phyloP scores from a whole-genome alignment of 768 basidiomycete species.

The Auricularia auricula-judae region DNA sequence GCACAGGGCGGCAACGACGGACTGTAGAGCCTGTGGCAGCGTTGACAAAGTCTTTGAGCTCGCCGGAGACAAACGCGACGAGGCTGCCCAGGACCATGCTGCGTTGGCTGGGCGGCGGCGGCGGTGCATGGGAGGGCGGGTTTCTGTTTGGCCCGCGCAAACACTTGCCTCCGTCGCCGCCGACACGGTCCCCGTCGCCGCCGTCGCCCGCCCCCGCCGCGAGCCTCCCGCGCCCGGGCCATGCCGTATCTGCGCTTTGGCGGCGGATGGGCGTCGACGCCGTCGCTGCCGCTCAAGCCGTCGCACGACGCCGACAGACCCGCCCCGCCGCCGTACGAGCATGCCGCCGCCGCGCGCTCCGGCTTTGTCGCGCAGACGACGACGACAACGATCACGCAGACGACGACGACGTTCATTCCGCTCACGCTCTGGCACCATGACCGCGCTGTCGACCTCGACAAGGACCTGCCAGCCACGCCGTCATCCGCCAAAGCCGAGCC shows the following conservation, averaged over 20 bases:
- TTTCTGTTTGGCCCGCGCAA: neutral
- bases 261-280: neutral
- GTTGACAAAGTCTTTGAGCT: neutral
- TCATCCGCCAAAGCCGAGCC: slow-evolving; percentile 16
- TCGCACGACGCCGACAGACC: slow-evolving; percentile 15
- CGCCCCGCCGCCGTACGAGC: slow-evolving; percentile 26
- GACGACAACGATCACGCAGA: slow-evolving; percentile 33
- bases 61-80: neutral
- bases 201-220: too few relatives aligned
- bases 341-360: slow-evolving; percentile 4
- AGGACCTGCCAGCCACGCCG: slow-evolving; percentile 43
- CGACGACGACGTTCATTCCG: slow-evolving; percentile 46
- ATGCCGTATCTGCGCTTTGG: neutral
- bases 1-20: neutral
- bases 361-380: neutral
- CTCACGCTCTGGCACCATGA: slow-evolving; percentile 52
- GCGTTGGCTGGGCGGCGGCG: neutral
- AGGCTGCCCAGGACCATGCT: neutral
- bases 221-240: neutral
- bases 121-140: neutral
- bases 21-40: neutral
- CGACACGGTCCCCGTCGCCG: too few relatives aligned
- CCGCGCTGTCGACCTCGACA: slow-evolving; percentile 19
- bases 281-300: slow-evolving; percentile 4
- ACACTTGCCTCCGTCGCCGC: too few relatives aligned